Evolutionary conservation across 2,329 filamentous ascomycete species (phyloP), one percentile per base, ranked within the genome.

Genomic region (Ilyonectria mors-panacis): DNA sequence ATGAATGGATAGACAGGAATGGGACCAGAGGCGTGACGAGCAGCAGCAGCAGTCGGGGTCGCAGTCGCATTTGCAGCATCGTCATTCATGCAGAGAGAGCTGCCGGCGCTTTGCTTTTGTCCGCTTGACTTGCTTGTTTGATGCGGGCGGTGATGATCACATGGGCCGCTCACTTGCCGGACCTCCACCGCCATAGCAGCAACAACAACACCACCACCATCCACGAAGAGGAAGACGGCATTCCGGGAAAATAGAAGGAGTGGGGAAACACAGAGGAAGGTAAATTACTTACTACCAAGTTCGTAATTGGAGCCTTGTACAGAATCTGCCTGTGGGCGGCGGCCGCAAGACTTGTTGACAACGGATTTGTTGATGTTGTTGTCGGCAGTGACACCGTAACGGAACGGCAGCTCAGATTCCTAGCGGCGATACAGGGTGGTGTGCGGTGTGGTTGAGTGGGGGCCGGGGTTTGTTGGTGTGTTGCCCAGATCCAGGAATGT

Each of bases 31-130:
- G 45, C 60, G 42, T 51, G 17, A 50, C 28, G 12, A n/a, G n/a
- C 59, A 48, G 61, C 42, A 53, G 58, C 47, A 50, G 60, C 53
- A 67, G 58, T 65, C 61, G 54, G 48, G 51, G 62, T 48, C 47
- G 53, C 56, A 47, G 44, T 47, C n/a, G 58, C 50, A 57, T 53
- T 48, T 58, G 67, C 61, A 47, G 45, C 53, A 71, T 72, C 51
- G 61, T 50, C 65, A 74, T 70, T 71, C 71, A 73, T 73, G 72
- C 68, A 73, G 63, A 67, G 63, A 73, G 63, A 65, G 63, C 61
- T 58, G 63, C 60, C 63, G 58, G 58, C 48, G 66, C 66, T 51
- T 64, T 67, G 69, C 62, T 63, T 73, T 73, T 69, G 57, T 57
- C 63, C 57, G 65, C 58, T 68, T 57, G 59, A 47, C 61, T 63